Evolutionary conservation across 805 yeast genomes (phyloP).

Genomic region (Candida vaughaniae): DNA sequence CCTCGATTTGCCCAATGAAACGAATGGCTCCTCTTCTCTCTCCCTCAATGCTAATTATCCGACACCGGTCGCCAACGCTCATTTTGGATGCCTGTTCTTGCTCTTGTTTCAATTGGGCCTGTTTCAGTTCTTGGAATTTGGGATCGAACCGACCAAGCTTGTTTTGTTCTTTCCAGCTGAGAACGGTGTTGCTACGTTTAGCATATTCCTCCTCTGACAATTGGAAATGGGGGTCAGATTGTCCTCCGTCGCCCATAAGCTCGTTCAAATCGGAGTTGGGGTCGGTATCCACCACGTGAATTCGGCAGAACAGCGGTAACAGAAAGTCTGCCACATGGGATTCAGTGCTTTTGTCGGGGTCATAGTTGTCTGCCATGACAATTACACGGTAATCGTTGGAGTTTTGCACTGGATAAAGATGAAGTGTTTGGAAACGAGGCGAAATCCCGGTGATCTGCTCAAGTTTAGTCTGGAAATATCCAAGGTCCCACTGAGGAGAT

Average conservation of each 20-base stretch:
- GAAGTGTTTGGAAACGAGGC: constrained; percentile 52
- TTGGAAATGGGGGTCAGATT: constrained; percentile 28
- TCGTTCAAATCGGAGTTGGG: constrained; percentile 47
- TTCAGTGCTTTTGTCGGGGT: constrained; percentile 12
- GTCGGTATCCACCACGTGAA: constrained; percentile 59
- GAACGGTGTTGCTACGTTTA: constrained; percentile 58
- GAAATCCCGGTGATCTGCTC: constrained; percentile 77
- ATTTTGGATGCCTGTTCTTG: constrained; percentile 31
- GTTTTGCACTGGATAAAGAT: constrained; percentile 41
- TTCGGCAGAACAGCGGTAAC: constrained; percentile 42
- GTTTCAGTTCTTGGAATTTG: constrained; percentile 29
- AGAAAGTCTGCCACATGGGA: constrained; percentile 18
- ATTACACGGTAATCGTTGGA: constrained; percentile 24
- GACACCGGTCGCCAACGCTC: constrained; percentile 53
- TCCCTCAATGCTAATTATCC: constrained; percentile 42
- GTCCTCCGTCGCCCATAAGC: constrained; percentile 21
- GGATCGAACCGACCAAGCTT: constrained; percentile 75
- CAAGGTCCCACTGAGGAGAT: constrained; percentile 59
- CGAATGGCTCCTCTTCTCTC: constrained; percentile 69
- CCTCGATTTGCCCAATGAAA: constrained; percentile 67
- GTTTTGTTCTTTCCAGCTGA: constrained; percentile 72
- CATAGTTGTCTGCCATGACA: constrained; percentile 15
- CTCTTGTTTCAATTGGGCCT: constrained; percentile 24
- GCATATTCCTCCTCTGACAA: constrained; percentile 64
- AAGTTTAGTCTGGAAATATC: constrained; percentile 50